phyloP scores from a whole-genome alignment of 805 yeast species.

The Priceomyces melissophilus region DNA sequence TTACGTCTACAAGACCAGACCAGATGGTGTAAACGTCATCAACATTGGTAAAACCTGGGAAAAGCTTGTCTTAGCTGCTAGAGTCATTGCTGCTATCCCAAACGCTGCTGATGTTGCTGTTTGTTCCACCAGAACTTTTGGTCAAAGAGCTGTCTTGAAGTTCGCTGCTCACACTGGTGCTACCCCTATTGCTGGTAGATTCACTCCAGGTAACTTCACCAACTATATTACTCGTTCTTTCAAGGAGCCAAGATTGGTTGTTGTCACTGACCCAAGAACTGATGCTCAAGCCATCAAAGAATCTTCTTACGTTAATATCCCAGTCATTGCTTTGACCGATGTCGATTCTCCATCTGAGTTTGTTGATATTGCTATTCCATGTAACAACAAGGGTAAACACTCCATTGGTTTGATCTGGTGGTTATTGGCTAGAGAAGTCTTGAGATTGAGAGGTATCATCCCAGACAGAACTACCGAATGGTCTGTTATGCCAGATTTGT shows the following conservation, averaged over 20 bases:
- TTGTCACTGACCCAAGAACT: slow-evolving; percentile 99
- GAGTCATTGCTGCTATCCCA: slow-evolving; percentile 99
- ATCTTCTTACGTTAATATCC: slow-evolving; percentile 99
- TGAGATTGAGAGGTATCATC: slow-evolving; percentile 96
- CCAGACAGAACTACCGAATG: slow-evolving; percentile 96
- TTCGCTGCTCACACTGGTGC: slow-evolving; percentile 99
- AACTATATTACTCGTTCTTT: slow-evolving; percentile 99
- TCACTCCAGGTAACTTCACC: slow-evolving; percentile 99
- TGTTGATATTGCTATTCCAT: slow-evolving; percentile 99
- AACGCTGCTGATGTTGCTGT: slow-evolving; percentile 98
- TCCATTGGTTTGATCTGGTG: slow-evolving; percentile 99
- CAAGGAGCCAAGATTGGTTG: slow-evolving; percentile 99
- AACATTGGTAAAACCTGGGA: slow-evolving; percentile 99
- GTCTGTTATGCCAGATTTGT: slow-evolving; percentile 99
- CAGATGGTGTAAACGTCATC: slow-evolving; percentile 98
- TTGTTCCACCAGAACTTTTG: slow-evolving; percentile 98
- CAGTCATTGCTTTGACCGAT: slow-evolving; percentile 98
- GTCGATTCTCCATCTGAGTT: slow-evolving; percentile 98
- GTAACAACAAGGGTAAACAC: slow-evolving; percentile 99
- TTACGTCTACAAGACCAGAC: slow-evolving; percentile 97
- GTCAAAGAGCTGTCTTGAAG: slow-evolving; percentile 99
- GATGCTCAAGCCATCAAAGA: slow-evolving; percentile 99
- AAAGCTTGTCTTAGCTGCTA: slow-evolving; percentile 98
- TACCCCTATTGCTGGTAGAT: slow-evolving; percentile 99
- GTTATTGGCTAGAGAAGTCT: slow-evolving; percentile 98